Evolutionary conservation across 306 rosid genomes (phyloP).

Genomic region (Prunus kanzakura): DNA sequence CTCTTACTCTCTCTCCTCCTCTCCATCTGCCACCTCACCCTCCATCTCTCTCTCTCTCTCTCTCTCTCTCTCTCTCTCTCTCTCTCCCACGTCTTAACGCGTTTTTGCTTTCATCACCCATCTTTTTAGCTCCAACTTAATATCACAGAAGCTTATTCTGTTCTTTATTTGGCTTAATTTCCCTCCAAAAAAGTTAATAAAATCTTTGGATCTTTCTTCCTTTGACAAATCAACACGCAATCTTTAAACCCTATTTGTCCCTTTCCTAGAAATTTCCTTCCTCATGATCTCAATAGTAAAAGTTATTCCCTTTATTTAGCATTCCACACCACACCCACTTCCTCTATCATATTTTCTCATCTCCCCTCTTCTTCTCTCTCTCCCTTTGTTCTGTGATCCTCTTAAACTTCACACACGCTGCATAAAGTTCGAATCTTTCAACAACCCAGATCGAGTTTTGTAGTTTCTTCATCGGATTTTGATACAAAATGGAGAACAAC

Average conservation of each 20-base stretch:
- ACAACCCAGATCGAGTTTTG: constrained; percentile 11
- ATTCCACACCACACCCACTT: not conserved
- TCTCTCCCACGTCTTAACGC: constrained; percentile 13
- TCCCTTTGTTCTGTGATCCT: not conserved
- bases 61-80: too few relatives aligned
- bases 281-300: not conserved
- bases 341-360: not conserved
- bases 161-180: not conserved
- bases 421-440: not conserved
- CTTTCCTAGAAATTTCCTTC: constrained; percentile 36
- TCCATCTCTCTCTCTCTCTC: too few relatives aligned
- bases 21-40: constrained; percentile 8
- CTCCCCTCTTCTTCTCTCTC: not conserved
- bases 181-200: not conserved
- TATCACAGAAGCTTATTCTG: too few relatives aligned
- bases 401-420: not conserved
- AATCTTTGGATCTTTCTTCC: constrained; percentile 11
- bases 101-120: constrained; percentile 5
- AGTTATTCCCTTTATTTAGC: constrained; percentile 13
- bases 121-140: not conserved
- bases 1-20: constrained; percentile 6
- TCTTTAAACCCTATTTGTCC: not conserved
- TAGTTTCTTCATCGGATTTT: not conserved
- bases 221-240: constrained; percentile 48
- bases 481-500: constrained; percentile 39